Conservation (phyloP, 1,284 basidiomycete genomes). For the Trichosporon coremiiforme region DNA sequence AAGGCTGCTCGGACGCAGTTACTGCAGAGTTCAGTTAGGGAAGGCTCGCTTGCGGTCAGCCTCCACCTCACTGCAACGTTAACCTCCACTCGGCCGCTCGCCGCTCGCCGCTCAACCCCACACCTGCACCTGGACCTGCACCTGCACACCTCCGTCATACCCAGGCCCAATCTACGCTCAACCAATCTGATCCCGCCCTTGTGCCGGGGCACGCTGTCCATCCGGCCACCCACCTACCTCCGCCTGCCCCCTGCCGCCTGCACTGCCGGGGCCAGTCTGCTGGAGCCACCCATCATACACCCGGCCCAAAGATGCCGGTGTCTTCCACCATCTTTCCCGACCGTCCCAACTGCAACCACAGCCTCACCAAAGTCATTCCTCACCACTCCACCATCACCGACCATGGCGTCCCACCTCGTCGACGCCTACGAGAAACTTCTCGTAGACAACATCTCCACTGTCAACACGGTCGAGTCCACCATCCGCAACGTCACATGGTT, state of each 20-base stretch:
- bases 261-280: background rate
- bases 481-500: slow-evolving; percentile 90
- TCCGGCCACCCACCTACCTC: background rate
- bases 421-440: slow-evolving; percentile 75
- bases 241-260: background rate
- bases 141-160: background rate
- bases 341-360: background rate
- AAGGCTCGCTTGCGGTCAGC: background rate
- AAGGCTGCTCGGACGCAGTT: background rate
- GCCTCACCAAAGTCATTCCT: background rate
- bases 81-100: background rate
- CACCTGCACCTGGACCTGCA: too few species aligned
- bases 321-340: slow-evolving; percentile 3
- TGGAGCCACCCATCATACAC: background rate
- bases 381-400: background rate
- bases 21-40: too few species aligned
- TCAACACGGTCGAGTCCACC: slow-evolving; percentile 83
- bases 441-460: slow-evolving; percentile 77
- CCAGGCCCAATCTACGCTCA: background rate
- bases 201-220: background rate
- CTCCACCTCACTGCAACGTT: background rate
- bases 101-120: background rate
- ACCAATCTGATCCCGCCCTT: background rate
- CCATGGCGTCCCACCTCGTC: slow-evolving; percentile 29
- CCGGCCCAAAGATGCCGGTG: slow-evolving; percentile 10